Conservation (phyloP, 306 rosid genomes). For the Acmispon strigosus region DNA sequence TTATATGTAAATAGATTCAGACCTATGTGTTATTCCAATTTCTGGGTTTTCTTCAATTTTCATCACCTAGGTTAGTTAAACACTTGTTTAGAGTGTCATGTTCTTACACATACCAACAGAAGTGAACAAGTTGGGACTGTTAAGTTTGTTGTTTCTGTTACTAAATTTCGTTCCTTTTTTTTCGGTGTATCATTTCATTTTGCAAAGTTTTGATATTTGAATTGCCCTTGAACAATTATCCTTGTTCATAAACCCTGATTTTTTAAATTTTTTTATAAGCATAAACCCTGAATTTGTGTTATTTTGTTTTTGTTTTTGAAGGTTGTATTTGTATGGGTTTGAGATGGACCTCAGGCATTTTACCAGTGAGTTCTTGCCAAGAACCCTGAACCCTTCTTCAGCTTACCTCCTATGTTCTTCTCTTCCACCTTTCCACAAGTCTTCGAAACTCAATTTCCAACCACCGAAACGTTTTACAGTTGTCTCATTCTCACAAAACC, state of each 20-base stretch:
- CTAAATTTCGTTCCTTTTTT: too few species aligned
- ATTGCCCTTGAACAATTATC: neutral
- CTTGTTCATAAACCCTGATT: neutral
- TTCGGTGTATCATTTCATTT: too few species aligned
- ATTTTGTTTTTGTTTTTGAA: constrained; percentile 16
- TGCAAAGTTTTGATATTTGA: too few species aligned
- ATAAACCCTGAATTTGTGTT: neutral
- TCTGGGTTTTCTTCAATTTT: too few species aligned
- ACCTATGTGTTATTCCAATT: too few species aligned
- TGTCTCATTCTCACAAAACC: constrained; percentile 14
- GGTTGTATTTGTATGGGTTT: constrained; percentile 7
- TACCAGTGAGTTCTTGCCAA: constrained; percentile 29
- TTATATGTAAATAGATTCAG: too few species aligned
- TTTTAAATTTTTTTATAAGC: too few species aligned
- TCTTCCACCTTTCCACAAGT: constrained; percentile 19
- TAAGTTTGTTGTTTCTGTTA: too few species aligned
- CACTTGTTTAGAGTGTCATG: too few species aligned
- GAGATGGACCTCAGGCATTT: constrained; percentile 28
- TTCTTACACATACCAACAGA: too few species aligned
- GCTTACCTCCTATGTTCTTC: constrained; percentile 18
- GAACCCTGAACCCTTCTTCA: constrained; percentile 24
- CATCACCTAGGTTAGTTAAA: too few species aligned
- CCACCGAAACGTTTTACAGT: neutral
- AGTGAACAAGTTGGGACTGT: too few species aligned
- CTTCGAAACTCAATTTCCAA: constrained; percentile 25